phyloP scores from a whole-genome alignment of 2,329 filamentous ascomycete species.

The Cladosporium phlei region DNA sequence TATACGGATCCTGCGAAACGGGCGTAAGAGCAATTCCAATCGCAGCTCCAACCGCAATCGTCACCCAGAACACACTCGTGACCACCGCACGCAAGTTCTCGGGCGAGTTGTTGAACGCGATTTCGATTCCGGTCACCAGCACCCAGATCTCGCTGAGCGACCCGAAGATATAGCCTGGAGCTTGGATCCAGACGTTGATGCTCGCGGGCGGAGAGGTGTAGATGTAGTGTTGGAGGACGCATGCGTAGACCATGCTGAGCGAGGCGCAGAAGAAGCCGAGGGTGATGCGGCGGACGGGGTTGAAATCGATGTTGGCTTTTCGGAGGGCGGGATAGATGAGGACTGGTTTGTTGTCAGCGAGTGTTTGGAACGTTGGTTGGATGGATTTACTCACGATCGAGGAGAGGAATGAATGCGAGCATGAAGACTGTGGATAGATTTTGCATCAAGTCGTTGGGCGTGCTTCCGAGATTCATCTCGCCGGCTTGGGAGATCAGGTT shows the following conservation, averaged over 20 bases:
- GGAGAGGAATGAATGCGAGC: constrained; percentile 39
- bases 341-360: too few relatives aligned
- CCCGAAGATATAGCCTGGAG: constrained; percentile 40
- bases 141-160: constrained; percentile 43
- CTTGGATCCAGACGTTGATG: constrained; percentile 42
- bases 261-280: constrained; percentile 49
- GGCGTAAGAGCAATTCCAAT: constrained; percentile 60
- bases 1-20: constrained; percentile 55
- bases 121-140: constrained; percentile 41
- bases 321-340: not conserved
- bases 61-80: constrained; percentile 35
- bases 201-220: constrained; percentile 39
- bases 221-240: constrained; percentile 51
- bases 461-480: constrained; percentile 35
- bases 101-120: constrained; percentile 43
- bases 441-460: constrained; percentile 44
- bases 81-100: constrained; percentile 42
- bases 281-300: constrained; percentile 20
- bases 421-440: constrained; percentile 18
- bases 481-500: constrained; percentile 17
- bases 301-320: constrained; percentile 3
- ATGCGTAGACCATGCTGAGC: constrained; percentile 50
- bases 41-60: constrained; percentile 51
- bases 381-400: constrained; percentile 40
- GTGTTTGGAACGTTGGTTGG: constrained; percentile 39